Evolutionary conservation across 2,329 filamentous ascomycete genomes (phyloP), one percentile per base, ranked within the genome.

Genomic region (Nemania sp.): DNA sequence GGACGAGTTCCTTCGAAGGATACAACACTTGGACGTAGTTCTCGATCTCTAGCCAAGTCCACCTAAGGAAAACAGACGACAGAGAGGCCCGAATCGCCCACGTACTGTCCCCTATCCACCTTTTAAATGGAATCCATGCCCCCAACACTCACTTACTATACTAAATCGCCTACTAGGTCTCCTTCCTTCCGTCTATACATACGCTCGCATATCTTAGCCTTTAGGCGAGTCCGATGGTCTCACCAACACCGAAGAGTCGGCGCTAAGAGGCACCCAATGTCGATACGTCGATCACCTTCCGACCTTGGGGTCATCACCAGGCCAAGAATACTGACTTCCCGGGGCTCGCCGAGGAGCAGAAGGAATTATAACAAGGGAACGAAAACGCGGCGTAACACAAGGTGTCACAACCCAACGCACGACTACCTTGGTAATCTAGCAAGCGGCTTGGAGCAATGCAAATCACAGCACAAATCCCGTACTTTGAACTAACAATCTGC

Each of bases 1-100:
- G 52, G 47, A 55, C 35, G 25, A 47, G 29, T 47, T 40, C 15
- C 25, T 13, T 55, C 35, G 40, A 55, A 46, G 52, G 18, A 55
- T 40, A 46, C 21, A 35, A 47, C 20, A 46, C 17, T 47, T 25
- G 4, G 42, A 55, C 42, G 42, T 55, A 47, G 18, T 47, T 47
- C 20, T 47, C 42, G 42, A 47, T 35, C 32, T 47, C 40, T 13
- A 55, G 47, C 6, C 39, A 4, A 10, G 46, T 17, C 21, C 29
- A 55, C n/a, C n/a, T n/a, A n/a, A n/a, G 40, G 40, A 37, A 45
- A 55, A 21, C 40, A 46, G 37, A 47, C 46, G 25, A 39, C 40
- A 55, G 39, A 55, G 39, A 55, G 17, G 29, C 40, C 52, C 35
- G 40, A 55, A 18, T 13, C 25, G 6, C 21, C 51, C 15, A 37